These are phyloP conservation scores for Calocera cornea DNA, from an alignment of 768 basidiomycete species.

Conservation along the genomic window DNA sequence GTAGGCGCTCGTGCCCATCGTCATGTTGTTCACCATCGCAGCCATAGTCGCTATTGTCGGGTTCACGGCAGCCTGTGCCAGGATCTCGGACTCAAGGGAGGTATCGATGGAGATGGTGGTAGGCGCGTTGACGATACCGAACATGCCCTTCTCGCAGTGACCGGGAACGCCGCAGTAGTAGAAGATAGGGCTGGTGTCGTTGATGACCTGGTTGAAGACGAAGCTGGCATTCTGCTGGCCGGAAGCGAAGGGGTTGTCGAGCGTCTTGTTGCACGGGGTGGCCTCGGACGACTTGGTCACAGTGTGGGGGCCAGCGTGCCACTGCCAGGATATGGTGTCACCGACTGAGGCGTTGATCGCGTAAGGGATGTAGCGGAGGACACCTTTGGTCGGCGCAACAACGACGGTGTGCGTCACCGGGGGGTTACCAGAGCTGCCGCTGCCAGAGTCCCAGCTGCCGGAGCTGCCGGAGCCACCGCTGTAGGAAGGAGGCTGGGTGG, in stretches of 20 bases:
- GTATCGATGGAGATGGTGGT: constrained; percentile 24
- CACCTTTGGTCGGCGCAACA: constrained; percentile 59
- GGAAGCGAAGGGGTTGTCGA: constrained; percentile 44
- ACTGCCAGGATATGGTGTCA: constrained; percentile 62
- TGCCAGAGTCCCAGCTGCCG: constrained; percentile 19
- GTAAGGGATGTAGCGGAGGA: constrained; percentile 63
- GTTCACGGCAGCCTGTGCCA: constrained; percentile 10
- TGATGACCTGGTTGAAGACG: constrained; percentile 57
- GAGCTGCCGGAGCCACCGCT: constrained; percentile 2
- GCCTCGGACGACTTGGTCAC: constrained; percentile 65
- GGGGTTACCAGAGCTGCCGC: constrained; percentile 29
- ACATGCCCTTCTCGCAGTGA: constrained; percentile 78
- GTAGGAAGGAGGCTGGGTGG: background rate
- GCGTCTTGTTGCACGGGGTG: constrained; percentile 58
- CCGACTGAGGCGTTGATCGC: constrained; percentile 61
- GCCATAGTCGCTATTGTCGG: constrained; percentile 37
- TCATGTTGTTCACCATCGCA: constrained; percentile 28
- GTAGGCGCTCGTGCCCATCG: constrained; percentile 36
- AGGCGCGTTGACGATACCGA: constrained; percentile 36
- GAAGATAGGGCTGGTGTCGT: constrained; percentile 58
- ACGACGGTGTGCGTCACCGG: constrained; percentile 61
- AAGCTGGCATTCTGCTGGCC: constrained; percentile 51
- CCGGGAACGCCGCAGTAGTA: constrained; percentile 57
- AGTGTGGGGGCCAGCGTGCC: constrained; percentile 68
- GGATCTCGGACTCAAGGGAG: constrained; percentile 28